Conservation (phyloP, 2,329 filamentous ascomycete species). For the Eutypella sp. region DNA sequence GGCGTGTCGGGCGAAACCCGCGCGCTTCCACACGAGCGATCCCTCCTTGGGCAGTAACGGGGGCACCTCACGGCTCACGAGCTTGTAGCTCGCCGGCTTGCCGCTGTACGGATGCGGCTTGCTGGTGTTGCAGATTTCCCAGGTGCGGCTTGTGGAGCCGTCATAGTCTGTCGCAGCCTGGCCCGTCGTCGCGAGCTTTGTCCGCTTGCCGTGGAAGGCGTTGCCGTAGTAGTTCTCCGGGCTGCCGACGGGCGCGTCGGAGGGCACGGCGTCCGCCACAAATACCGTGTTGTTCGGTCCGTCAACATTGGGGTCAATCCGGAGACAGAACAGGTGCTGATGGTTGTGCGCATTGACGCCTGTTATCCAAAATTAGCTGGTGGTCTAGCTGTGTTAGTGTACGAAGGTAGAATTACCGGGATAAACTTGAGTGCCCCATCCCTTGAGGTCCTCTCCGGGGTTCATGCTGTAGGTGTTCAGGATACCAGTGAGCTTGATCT, state of each 20-base stretch:
- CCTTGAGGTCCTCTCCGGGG: slow-evolving; percentile 72
- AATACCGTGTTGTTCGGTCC: slow-evolving; percentile 81
- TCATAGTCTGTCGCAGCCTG: slow-evolving; percentile 76
- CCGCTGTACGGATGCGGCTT: slow-evolving; percentile 81
- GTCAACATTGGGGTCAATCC: slow-evolving; percentile 82
- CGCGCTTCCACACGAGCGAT: slow-evolving; percentile 82
- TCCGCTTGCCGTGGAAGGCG: slow-evolving; percentile 81
- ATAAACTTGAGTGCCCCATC: slow-evolving; percentile 90
- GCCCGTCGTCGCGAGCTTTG: slow-evolving; percentile 66
- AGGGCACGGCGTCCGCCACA: slow-evolving; percentile 69
- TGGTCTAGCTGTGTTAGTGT: background rate
- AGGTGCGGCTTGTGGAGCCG: slow-evolving; percentile 71
- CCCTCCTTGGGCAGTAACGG: slow-evolving; percentile 73
- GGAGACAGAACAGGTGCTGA: slow-evolving; percentile 89
- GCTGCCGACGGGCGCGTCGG: slow-evolving; percentile 71
- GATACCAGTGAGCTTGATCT: slow-evolving; percentile 88
- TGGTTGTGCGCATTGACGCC: slow-evolving; percentile 93
- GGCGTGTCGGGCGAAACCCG: slow-evolving; percentile 80
- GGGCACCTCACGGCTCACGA: slow-evolving; percentile 82
- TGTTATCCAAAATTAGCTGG: slow-evolving; percentile 12
- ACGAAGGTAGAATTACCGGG: slow-evolving; percentile 40
- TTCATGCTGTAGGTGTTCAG: slow-evolving; percentile 85
- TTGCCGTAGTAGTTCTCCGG: slow-evolving; percentile 85
- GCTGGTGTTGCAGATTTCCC: slow-evolving; percentile 84
- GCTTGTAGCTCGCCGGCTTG: slow-evolving; percentile 82